Evolutionary conservation across 2,329 filamentous ascomycete genomes (phyloP), one percentile per base, ranked within the genome.

Genomic region (Fusarium protoensiforme): DNA sequence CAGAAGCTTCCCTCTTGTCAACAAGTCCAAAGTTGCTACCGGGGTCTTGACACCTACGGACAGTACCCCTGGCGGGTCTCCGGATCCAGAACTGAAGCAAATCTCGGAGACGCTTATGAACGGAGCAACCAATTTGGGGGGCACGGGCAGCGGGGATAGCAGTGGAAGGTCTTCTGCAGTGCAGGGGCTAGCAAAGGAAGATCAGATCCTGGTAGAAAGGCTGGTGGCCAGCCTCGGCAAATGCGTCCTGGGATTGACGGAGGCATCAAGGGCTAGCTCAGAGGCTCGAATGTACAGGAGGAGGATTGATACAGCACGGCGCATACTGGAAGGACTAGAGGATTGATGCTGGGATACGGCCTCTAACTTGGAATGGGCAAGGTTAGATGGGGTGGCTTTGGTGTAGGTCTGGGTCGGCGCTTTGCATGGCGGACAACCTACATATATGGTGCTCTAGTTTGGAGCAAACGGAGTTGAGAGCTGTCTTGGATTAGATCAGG

Each of bases 221-320:
- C 83, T 92, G 3, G 88, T 92, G 27, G 89, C 86, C 2, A 88
- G 86, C 72, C 82, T 92, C 1, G 90, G 90, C 16, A 86, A 87
- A 72, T 92, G 90, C 67, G 89, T 92, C 2, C 79, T 91, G 10
- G 88, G 86, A 33, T 75, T 92, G 70, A 85, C 88, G 66, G 86
- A 92, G 82, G 82, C 85, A 60, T 84, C 89, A 72, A 83, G 83
- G 72, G 83, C 87, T 66, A 86, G 87, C 75, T 83, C 89, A 69
- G 89, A 93, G 74, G 88, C 87, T 58, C 86, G 91, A 63, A 86
- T 92, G 67, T 91, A 93, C 81, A 87, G 94, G 68, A 86, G 92
- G 71, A 87, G 93, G 74, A 87, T 98, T 59, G 94, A 97, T 74
- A 89, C 91, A 61, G 95, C 94, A 7, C 90, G 91, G 68, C 87